Conservation (phyloP, 2,329 filamentous ascomycete genomes). For the Diplodia seriata region DNA sequence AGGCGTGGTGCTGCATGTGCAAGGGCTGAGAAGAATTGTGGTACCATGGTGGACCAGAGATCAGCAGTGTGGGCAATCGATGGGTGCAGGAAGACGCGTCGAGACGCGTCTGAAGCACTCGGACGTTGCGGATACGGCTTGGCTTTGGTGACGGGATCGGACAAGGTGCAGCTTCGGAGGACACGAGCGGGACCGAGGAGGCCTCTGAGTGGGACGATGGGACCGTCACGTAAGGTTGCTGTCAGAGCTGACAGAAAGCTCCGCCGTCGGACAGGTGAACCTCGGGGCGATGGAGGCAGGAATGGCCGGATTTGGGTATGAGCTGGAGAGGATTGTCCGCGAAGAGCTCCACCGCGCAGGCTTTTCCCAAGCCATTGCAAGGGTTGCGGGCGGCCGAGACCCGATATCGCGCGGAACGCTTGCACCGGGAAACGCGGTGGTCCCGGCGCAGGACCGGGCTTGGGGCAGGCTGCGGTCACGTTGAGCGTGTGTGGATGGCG, state of each 20-base stretch:
- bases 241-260: constrained; percentile 19
- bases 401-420: constrained; percentile 18
- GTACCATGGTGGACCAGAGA: constrained; percentile 21
- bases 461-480: constrained; percentile 12
- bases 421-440: constrained; percentile 18
- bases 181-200: background rate
- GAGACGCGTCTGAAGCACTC: constrained; percentile 26
- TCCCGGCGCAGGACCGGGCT: constrained; percentile 7
- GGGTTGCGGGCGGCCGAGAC: constrained; percentile 11
- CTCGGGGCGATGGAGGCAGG: constrained; percentile 13
- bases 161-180: constrained; percentile 4
- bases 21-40: background rate
- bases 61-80: constrained; percentile 18
- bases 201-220: constrained; percentile 1
- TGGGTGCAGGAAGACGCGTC: constrained; percentile 22
- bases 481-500: constrained; percentile 18
- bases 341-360: constrained; percentile 15
- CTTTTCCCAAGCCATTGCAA: constrained; percentile 18
- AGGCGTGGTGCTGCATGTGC: background rate
- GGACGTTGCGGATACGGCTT: constrained; percentile 11
- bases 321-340: background rate
- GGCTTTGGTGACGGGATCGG: constrained; percentile 21
- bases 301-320: constrained; percentile 10
- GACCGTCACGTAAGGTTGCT: constrained; percentile 16
- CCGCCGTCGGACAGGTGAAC: constrained; percentile 26